Evolutionary conservation across 352 stramenopile species (phyloP).

Genomic region (Pythium periplocum): DNA sequence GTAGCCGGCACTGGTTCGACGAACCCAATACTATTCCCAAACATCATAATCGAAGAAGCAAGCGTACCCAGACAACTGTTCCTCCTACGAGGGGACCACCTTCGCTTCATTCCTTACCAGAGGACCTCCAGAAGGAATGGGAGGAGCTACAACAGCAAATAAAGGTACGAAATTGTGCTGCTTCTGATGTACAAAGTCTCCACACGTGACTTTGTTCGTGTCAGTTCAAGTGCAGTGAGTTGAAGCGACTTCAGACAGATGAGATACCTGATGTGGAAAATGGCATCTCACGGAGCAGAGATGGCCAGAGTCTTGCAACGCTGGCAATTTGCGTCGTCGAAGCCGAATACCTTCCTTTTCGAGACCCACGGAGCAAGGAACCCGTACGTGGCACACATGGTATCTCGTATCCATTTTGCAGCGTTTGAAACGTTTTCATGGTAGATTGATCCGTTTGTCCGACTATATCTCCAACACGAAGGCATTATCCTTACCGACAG

Average conservation of each 20-base stretch:
- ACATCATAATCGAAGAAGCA: constrained; percentile 1
- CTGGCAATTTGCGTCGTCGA: constrained; percentile 38
- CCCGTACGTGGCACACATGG: constrained; percentile 18
- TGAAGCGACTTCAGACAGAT: constrained; percentile 9
- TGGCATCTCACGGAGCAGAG: constrained; percentile 6
- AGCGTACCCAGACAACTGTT: constrained; percentile 1
- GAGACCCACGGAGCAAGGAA: constrained; percentile 37
- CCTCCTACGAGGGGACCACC: constrained; percentile 19
- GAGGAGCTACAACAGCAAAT: constrained; percentile 18
- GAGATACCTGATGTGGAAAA: constrained; percentile 7
- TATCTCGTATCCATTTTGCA: too few relatives aligned
- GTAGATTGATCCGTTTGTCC: constrained; percentile 56
- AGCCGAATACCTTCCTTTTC: constrained; percentile 41
- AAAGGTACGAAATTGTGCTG: constrained; percentile 18
- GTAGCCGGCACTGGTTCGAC: constrained; percentile 55
- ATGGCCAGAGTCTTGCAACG: constrained; percentile 17
- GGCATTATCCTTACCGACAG: neutral
- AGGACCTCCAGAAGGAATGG: constrained; percentile 26
- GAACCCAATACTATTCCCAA: constrained; percentile 4
- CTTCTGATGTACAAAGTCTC: neutral
- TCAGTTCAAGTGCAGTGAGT: constrained; percentile 10
- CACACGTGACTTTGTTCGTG: neutral
- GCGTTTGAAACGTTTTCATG: neutral
- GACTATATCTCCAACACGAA: constrained; percentile 26
- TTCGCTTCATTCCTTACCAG: constrained; percentile 27